Percentiles rank a stretch among this genome's conserved stretches.
Conservation (phyloP, 768 basidiomycete genomes). For the Mycena amicta region DNA sequence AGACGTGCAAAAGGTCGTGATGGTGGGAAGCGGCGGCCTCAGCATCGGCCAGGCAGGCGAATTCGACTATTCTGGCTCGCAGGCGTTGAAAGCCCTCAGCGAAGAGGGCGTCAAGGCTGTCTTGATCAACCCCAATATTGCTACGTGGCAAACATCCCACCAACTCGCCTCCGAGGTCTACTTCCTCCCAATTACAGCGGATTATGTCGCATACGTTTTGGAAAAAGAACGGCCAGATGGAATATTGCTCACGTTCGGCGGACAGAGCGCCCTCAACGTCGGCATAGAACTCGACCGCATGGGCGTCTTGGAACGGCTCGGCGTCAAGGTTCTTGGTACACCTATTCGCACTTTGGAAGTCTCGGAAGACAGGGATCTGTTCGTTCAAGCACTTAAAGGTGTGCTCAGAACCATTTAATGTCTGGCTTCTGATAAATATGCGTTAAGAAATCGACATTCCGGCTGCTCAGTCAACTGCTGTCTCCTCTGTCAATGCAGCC, state of each 20-base stretch:
- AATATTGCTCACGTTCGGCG: conserved; percentile 95
- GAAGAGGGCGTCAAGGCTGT: conserved; percentile 95
- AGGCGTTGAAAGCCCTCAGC: conserved; percentile 95
- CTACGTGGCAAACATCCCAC: conserved; percentile 99
- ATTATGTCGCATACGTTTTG: conserved; percentile 97
- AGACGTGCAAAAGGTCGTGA: conserved; percentile 91
- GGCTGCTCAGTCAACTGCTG: conserved; percentile 93
- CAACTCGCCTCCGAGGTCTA: conserved; percentile 96
- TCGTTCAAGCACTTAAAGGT: conserved; percentile 96
- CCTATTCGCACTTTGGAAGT: conserved; percentile 93
- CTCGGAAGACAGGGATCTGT: conserved; percentile 95
- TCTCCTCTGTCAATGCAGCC: conserved; percentile 93
- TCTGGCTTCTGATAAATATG: conserved; percentile 7
- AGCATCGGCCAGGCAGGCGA: conserved; percentile 99
- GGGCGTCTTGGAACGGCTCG: conserved; percentile 92
- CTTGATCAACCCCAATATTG: conserved; percentile 98
- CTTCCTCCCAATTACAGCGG: conserved; percentile 93
- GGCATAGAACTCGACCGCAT: conserved; percentile 96
- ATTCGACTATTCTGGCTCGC: conserved; percentile 99
- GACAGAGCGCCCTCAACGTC: conserved; percentile 96
- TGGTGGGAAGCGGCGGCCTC: conserved; percentile 95
- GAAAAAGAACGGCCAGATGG: conserved; percentile 99
- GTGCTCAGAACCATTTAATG: conserved; percentile 20
- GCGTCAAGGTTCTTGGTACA: conserved; percentile 92
- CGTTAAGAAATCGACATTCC: conserved; percentile 93